A percentile compares a stretch with the other conserved stretches of the same genome.
These are phyloP conservation scores for Clarireedia homoeocarpa DNA, from an alignment of 2,329 filamentous ascomycete species.

Conservation along the genomic window DNA sequence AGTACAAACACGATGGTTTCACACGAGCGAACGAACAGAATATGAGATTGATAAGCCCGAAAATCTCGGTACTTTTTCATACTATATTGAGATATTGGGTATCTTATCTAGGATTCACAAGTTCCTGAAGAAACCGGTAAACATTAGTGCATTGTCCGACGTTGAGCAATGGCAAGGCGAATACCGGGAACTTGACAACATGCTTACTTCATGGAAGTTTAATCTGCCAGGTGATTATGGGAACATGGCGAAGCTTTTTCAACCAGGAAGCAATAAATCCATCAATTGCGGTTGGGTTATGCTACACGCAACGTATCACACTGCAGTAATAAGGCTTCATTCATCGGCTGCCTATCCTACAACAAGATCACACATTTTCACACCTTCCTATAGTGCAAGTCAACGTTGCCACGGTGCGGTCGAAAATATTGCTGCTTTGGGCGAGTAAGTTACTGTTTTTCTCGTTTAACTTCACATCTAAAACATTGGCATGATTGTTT, in stretches of 20 bases:
- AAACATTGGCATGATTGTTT: not conserved
- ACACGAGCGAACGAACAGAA: constrained; percentile 44
- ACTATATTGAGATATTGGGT: constrained; percentile 83
- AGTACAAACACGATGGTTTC: constrained; percentile 81
- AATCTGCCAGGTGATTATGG: constrained; percentile 75
- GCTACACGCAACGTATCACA: constrained; percentile 68
- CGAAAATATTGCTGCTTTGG: constrained; percentile 70
- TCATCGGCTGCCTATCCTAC: constrained; percentile 91
- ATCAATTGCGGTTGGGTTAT: constrained; percentile 83
- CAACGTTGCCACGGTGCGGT: constrained; percentile 79
- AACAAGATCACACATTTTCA: constrained; percentile 81
- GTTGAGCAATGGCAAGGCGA: constrained; percentile 85
- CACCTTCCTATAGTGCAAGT: constrained; percentile 76
- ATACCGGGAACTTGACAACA: constrained; percentile 77
- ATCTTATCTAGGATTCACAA: constrained; percentile 83
- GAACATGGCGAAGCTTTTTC: constrained; percentile 73
- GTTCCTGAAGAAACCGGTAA: constrained; percentile 81
- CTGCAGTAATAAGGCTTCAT: constrained; percentile 81
- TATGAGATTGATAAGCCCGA: constrained; percentile 63
- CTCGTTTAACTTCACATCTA: not conserved
- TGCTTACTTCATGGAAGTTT: constrained; percentile 76
- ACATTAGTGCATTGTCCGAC: constrained; percentile 75
- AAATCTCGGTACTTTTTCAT: constrained; percentile 79
- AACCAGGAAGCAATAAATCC: constrained; percentile 57
- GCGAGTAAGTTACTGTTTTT: constrained; percentile 46